Base-by-base conservation (phyloP, 345 rosid genomes). In the Jatropha curcas region DNA sequence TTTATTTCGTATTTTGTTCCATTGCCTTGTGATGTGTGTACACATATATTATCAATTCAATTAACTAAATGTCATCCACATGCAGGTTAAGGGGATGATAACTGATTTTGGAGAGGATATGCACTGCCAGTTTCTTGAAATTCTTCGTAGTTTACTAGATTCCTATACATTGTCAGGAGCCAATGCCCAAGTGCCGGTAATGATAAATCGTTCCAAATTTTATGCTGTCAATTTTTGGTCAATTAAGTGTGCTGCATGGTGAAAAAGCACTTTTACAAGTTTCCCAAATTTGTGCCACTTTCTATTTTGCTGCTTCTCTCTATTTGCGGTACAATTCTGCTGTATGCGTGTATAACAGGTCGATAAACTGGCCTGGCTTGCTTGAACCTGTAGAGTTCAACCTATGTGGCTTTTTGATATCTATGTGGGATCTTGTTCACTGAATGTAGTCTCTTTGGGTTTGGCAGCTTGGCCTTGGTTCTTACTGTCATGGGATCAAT, bases 51-150 rank as follows among this genome's bases (percentile, higher is more conserved):
- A n/a, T n/a, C 34, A 58, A 46, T 43, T 43, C 22, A 22, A 35
- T 39, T 22, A 67, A 57, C 48, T 74, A 35, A 75, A 31, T 58
- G 30, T 65, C 55, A 19, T 71, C 66, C 67, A 48, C 65, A 22
- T 68, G 41, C 88, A 96, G 99, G 98, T 96, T 67, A 91, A 91
- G 80, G 97, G 99, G 69, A 88, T 96, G 98, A 78, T 89, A 79
- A 92, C 97, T 65, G 98, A 93, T 78, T 93, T 93, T 73, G 97
- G 93, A 74, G 95, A 87, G 35, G 92, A 89, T 82, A 91, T 96
- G 99, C 91, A 96, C 66, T 96, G 97, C 86, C 98, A 96, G 69
- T 96, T 96, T 87, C 93, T 91, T 61, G 99, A 96, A 82, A 96
- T 93, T 82, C 89, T 96, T 65, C 94, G 99, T 46, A 93, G 91